Conservation (phyloP, 208 protist species). For the Tritrichomonas foetus region DNA sequence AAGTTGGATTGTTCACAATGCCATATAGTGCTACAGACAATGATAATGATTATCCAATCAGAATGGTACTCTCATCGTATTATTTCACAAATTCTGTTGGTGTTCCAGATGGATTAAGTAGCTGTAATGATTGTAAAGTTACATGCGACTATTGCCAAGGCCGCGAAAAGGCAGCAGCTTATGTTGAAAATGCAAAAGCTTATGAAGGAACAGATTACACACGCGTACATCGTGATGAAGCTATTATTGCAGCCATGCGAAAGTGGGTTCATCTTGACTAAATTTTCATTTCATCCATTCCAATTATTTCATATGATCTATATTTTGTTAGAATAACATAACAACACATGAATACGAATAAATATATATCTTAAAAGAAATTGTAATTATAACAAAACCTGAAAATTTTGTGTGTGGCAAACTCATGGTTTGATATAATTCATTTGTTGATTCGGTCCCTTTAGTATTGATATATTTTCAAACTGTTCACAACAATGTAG, state of each 20-base stretch:
- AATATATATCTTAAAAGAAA: too few relatives aligned
- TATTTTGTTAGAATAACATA: too few relatives aligned
- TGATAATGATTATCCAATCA: conserved; percentile 42
- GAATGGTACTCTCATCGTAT: conserved; percentile 59
- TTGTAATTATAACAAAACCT: too few relatives aligned
- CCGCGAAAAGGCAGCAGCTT: background rate
- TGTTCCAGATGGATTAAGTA: conserved; percentile 49
- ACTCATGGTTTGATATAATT: too few relatives aligned
- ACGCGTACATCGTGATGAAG: background rate
- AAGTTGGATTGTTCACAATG: conserved; percentile 57
- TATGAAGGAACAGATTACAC: background rate
- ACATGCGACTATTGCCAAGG: background rate
- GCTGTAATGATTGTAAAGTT: conserved; percentile 50
- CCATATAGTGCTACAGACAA: conserved; percentile 43
- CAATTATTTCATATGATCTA: too few relatives aligned
- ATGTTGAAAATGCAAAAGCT: background rate
- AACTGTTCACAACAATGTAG: too few relatives aligned
- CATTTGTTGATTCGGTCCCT: too few relatives aligned
- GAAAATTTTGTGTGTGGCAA: too few relatives aligned
- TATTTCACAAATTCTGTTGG: conserved; percentile 33
- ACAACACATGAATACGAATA: too few relatives aligned
- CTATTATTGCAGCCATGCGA: background rate
- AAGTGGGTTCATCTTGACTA: background rate
- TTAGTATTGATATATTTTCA: too few relatives aligned
- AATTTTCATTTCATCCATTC: background rate